Evolutionary conservation across 768 basidiomycete species (phyloP).

Genomic region (Neoboletus brunneissimus): DNA sequence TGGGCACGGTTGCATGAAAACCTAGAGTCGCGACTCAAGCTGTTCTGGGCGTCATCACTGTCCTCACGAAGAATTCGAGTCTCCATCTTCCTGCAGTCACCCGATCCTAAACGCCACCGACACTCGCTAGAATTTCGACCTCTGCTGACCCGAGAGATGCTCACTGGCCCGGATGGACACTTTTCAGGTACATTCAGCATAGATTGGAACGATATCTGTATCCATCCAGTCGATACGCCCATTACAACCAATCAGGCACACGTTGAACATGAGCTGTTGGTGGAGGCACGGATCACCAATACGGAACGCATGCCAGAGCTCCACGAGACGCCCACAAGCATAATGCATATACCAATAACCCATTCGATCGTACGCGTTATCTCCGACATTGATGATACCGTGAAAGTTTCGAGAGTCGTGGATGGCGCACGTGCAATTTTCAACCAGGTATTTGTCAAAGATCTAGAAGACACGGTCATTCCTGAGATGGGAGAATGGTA

Average conservation of each 20-base stretch:
- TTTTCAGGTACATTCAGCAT: slow-evolving; percentile 65
- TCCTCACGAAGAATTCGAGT: slow-evolving; percentile 60
- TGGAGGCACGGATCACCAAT: slow-evolving; percentile 47
- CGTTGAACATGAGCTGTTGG: slow-evolving; percentile 46
- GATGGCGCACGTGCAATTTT: slow-evolving; percentile 81
- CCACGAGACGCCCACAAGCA: slow-evolving; percentile 29
- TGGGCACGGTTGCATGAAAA: slow-evolving; percentile 66
- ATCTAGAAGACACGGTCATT: slow-evolving; percentile 73
- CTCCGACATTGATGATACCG: slow-evolving; percentile 93
- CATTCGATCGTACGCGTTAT: slow-evolving; percentile 72
- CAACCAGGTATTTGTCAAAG: slow-evolving; percentile 88
- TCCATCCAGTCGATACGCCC: slow-evolving; percentile 54
- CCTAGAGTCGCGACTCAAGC: slow-evolving; percentile 69
- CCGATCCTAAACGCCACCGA: slow-evolving; percentile 23
- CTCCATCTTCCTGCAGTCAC: slow-evolving; percentile 47
- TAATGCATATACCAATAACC: slow-evolving; percentile 49
- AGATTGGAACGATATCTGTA: slow-evolving; percentile 65
- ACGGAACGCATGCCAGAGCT: slow-evolving; percentile 42
- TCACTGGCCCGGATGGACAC: slow-evolving; percentile 66
- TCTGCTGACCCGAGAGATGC: slow-evolving; percentile 47
- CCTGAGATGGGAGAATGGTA: slow-evolving; percentile 86
- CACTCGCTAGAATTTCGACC: slow-evolving; percentile 39
- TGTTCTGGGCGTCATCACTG: slow-evolving; percentile 79
- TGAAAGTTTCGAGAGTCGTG: slow-evolving; percentile 64
- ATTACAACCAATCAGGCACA: slow-evolving; percentile 53